Evolutionary conservation across 495 filamentous ascomycete genomes (phyloP), one percentile per base, ranked within the genome.

Genomic region (Rostrohypoxylon terebratum): DNA sequence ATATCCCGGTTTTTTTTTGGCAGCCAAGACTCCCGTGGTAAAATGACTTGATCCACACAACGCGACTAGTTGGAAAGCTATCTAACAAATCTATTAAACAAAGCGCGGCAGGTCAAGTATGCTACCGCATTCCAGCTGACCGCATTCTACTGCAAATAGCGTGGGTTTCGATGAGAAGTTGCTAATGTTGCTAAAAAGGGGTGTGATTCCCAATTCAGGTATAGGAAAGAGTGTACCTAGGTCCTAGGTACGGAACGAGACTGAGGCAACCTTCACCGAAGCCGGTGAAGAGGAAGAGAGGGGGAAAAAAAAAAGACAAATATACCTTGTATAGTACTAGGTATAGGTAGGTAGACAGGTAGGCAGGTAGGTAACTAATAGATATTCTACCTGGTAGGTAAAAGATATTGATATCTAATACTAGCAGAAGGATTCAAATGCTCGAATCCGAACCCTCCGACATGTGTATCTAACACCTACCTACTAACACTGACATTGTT

Each of bases 191-290:
- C 7, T 20, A 61, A 20, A 61, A 20, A 50, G 18, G 10, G 20
- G 18, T 51, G 54, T 45, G 28, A 42, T 40, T 45, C 18, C 42
- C 42, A 45, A 54, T 23, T 16, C 33, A 42, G n/a, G 48, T 14
- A 28, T 42, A 38, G 48, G 33, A 61, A 60, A 8, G 45, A 55
- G 16, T 36, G 51, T 55, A n/a, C n/a, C n/a, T n/a, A n/a, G n/a
- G n/a, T n/a, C n/a, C n/a, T n/a, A n/a, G n/a, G n/a, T n/a, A 31
- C 54, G 48, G 66, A 62, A 59, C 23, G 40, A 44, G 50, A 50
- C 50, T n/a, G 16, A 53, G 51, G n/a, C 25, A 7, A 31, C 34
- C 11, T 28, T 36, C 44, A 68, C 64, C 14, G 55, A 42, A 45
- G 16, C 28, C 10, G n/a, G 18, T 10, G 21, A 48, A 40, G 40